These are phyloP conservation scores for Leptographium lundbergii DNA, from an alignment of 2,329 filamentous ascomycete genomes.

Conservation along the genomic window DNA sequence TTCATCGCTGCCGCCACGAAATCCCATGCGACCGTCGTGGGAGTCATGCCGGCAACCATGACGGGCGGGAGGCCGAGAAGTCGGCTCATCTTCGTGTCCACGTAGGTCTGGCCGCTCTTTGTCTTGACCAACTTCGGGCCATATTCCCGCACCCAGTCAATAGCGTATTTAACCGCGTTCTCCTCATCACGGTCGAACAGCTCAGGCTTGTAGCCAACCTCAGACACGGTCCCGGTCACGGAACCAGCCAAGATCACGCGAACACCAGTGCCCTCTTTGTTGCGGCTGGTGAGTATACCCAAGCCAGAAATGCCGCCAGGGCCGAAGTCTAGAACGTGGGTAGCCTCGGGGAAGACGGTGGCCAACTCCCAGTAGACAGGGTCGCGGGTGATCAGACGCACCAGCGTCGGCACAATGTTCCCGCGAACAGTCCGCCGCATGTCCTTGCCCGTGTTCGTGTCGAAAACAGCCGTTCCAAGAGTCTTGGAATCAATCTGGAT, in stretches of 20 bases:
- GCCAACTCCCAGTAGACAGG: slow-evolving; percentile 94
- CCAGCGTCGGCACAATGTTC: slow-evolving; percentile 73
- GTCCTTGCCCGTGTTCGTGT: slow-evolving; percentile 83
- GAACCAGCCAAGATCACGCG: slow-evolving; percentile 89
- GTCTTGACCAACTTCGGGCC: slow-evolving; percentile 87
- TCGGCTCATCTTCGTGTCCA: slow-evolving; percentile 93
- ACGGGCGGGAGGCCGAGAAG: slow-evolving; percentile 74
- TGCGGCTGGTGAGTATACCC: slow-evolving; percentile 90
- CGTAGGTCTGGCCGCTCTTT: slow-evolving; percentile 75
- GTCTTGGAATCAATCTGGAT: slow-evolving; percentile 60
- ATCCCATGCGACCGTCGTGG: slow-evolving; percentile 77
- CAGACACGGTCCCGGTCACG: slow-evolving; percentile 78
- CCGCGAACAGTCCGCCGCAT: slow-evolving; percentile 56
- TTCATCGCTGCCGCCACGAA: slow-evolving; percentile 90
- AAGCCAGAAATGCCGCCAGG: slow-evolving; percentile 94
- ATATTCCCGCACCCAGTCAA: slow-evolving; percentile 96
- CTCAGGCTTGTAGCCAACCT: slow-evolving; percentile 96
- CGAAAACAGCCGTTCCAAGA: slow-evolving; percentile 74
- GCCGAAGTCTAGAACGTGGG: slow-evolving; percentile 92
- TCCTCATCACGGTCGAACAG: slow-evolving; percentile 94
- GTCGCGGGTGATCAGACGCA: slow-evolving; percentile 90
- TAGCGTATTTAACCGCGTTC: slow-evolving; percentile 85
- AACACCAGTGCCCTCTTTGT: slow-evolving; percentile 97
- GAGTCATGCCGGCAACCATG: slow-evolving; percentile 91
- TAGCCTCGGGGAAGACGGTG: slow-evolving; percentile 79